Evolutionary conservation across 148 eudicot genomes (phyloP).

Genomic region (Linanthus parryae): DNA sequence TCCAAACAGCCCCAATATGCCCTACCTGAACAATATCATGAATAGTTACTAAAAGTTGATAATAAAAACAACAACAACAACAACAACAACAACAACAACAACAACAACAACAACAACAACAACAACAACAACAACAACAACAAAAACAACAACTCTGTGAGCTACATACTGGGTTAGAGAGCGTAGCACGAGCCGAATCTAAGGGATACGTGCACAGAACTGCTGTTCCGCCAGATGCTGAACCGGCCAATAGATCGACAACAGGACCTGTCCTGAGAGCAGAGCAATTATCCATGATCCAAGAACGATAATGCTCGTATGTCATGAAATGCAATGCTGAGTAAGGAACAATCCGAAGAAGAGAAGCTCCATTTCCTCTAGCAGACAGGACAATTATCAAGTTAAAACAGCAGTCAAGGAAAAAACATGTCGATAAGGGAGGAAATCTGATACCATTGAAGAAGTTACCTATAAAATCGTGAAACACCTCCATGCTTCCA

Average conservation of each 20-base stretch:
- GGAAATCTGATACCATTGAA: conserved; percentile 2
- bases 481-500: conserved; percentile 53
- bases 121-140: too few species aligned
- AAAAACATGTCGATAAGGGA: not conserved
- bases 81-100: too few species aligned
- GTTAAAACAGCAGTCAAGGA: not conserved
- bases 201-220: conserved; percentile 82
- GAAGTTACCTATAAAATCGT: conserved; percentile 68
- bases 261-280: conserved; percentile 68
- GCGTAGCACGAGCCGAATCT: conserved; percentile 79
- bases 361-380: conserved; percentile 84
- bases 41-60: too few species aligned
- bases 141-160: not conserved
- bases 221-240: conserved; percentile 82
- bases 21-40: too few species aligned
- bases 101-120: too few species aligned
- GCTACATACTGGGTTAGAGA: conserved; percentile 62
- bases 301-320: conserved; percentile 66
- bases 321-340: conserved; percentile 88
- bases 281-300: conserved; percentile 48
- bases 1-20: too few species aligned
- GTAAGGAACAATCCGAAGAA: conserved; percentile 76
- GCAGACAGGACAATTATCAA: not conserved
- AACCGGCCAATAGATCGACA: conserved; percentile 80
- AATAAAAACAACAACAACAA: too few species aligned